Conservation (phyloP, 805 yeast species). For the Candida fluviatilis region DNA sequence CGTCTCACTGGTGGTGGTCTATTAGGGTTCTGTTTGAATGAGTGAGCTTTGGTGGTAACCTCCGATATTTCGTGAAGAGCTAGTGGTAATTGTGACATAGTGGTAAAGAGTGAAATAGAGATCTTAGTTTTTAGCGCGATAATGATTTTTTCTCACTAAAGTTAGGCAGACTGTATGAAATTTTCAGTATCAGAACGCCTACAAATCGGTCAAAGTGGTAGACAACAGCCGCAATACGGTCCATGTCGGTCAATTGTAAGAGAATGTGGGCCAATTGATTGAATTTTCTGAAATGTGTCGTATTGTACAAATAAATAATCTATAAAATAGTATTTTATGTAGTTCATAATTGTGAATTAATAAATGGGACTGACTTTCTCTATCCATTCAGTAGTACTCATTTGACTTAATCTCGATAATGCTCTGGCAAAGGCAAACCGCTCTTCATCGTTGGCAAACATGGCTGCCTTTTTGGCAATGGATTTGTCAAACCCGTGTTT, state of each 20-base stretch:
- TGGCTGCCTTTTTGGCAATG: constrained; percentile 63
- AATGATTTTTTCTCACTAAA: too few species aligned
- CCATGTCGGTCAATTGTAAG: not conserved
- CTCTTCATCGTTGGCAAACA: constrained; percentile 92
- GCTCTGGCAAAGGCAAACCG: constrained; percentile 97
- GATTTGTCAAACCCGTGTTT: constrained; percentile 74
- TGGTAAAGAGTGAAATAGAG: not conserved
- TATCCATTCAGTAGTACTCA: constrained; percentile 93
- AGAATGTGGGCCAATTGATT: too few species aligned
- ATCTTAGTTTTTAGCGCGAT: not conserved
- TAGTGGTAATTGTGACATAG: constrained; percentile 2
- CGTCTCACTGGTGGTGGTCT: constrained; percentile 54
- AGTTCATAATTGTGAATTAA: not conserved
- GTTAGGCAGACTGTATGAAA: not conserved
- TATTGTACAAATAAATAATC: constrained; percentile 1
- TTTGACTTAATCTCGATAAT: constrained; percentile 81
- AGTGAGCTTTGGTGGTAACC: constrained; percentile 37
- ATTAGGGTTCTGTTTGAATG: constrained; percentile 54
- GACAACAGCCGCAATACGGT: too few species aligned
- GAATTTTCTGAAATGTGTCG: too few species aligned
- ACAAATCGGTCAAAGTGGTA: too few species aligned
- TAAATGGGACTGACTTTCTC: constrained; percentile 30
- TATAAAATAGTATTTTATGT: not conserved
- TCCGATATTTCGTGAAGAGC: constrained; percentile 10
- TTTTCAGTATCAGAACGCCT: too few species aligned